Evolutionary conservation across 75 land plant genomes (phyloP), one percentile per base, ranked within the genome.

Genomic region (Isoetes taiwanensis): DNA sequence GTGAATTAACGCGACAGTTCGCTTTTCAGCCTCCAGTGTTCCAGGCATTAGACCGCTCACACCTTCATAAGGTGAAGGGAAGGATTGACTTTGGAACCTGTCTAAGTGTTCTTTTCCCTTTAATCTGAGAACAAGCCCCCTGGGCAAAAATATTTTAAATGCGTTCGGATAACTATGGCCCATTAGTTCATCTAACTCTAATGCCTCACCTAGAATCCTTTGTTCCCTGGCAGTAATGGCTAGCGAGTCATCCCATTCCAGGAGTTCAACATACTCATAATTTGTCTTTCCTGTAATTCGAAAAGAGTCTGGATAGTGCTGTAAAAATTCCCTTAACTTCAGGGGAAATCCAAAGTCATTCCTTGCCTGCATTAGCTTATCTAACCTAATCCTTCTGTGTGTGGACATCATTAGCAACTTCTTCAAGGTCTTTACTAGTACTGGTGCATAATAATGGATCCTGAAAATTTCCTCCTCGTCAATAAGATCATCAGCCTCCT

Each of bases 11-110:
- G 86, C 90, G 29, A 85, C 76, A n/a, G 70, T 75, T 32, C 78
- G 59, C 57, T 84, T 83, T 78, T 86, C 91, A 78, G 80, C 80
- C 10, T 78, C 54, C 0, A 77, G 72, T 30, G 89, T 81, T 23
- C 70, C 67, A 0, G 80, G 83, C 34, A 75, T 77, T 23, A 82
- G 64, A 19, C 63, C 28, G 31, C 73, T 50, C 2, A 52, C 66
- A 43, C 76, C 77, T 52, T 82, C 80, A 46, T 83, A 86, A 6
- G 91, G 91, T 0, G 82, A 82, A 16, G 16, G 50, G 16, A 46
- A 46, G 8, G 50, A 23, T 5, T 19, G 16, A 6, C 25, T 46
- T n/a, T 46, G 50, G 23, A 46, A 46, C 50, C 5, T 19, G 25
- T 46, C 50, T 19, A 19, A 46, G 16, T 46, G 23, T n/a, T 46